Base-by-base conservation (phyloP, 305 asterid genomes). In the Fraxinus baroniana region DNA sequence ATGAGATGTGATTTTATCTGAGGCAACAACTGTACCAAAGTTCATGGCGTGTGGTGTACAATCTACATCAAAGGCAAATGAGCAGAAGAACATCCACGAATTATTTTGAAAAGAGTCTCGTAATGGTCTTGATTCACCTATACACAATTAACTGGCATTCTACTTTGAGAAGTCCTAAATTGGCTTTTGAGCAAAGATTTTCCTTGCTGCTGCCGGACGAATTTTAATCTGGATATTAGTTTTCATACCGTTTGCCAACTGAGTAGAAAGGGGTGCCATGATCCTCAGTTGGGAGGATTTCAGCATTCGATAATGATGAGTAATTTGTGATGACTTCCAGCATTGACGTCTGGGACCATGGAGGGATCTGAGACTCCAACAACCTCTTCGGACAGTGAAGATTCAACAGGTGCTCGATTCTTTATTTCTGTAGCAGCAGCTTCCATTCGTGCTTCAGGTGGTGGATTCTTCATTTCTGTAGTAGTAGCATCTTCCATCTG, bases 351-450 rank as follows among this genome's bases (percentile, higher is more conserved):
- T 76, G 80, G 73, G 18, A 81, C 64, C 62, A 44, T 49, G 7
- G 81, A 33, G 55, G 79, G 81, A 13, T 74, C 74, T 28, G 81
- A 74, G 62, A 72, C 49, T 46, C 76, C 87, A 18, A 22, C 78
- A 75, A 94, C 98, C 98, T 94, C 93, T 82, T 76, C 89, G 85
- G 89, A 70, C 44, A 79, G 55, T 10, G 89, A 86, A 72, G 86
- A 83, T 82, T 86, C 86, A 75, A 87, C 70, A 74, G 87, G 86
- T 62, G 86, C 84, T 35, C 82, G 90, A 86, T 72, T 84, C 85
- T 83, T 86, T 78, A 74, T 83, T 60, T 77, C 86, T 15, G 70
- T 20, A 5, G 24, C 86, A 85, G 92, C 83, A 79, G 79, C 87
- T 87, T 87, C 90, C 66, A 39, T 39, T 83, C 85, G 35, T 84